Conservation (phyloP, 106 monocot species). For the Dendrobium catenatum region DNA sequence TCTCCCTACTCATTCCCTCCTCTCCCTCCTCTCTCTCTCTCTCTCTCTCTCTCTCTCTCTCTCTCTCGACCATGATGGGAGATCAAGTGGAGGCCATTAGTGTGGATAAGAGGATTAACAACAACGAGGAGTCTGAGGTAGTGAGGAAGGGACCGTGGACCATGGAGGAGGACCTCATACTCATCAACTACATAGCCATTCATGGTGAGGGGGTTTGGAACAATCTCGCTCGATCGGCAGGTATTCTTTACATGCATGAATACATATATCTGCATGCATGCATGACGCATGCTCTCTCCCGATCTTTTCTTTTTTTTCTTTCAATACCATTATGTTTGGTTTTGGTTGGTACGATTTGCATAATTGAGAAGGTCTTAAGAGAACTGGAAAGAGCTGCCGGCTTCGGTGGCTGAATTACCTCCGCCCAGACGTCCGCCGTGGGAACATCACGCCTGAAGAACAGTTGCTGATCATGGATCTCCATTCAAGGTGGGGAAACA, state of each 20-base stretch:
- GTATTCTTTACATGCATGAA: constrained; percentile 10
- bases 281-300: not conserved
- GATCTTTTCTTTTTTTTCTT: too few species aligned
- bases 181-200: constrained; percentile 61
- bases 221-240: constrained; percentile 57
- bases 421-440: constrained; percentile 68
- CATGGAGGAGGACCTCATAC: constrained; percentile 72
- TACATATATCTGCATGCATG: constrained; percentile 2
- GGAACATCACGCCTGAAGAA: constrained; percentile 86
- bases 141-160: constrained; percentile 67
- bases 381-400: constrained; percentile 88
- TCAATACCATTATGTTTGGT: too few species aligned
- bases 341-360: not conserved
- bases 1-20: too few species aligned
- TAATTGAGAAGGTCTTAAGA: constrained; percentile 53
- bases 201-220: constrained; percentile 69
- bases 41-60: not conserved
- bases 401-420: constrained; percentile 90
- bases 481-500: constrained; percentile 87
- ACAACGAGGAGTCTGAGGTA: constrained; percentile 39
- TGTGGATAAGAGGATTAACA: constrained; percentile 15
- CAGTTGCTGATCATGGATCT: constrained; percentile 81
- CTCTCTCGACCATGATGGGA: constrained; percentile 8
- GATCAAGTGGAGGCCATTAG: not conserved
- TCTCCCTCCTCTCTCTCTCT: constrained; percentile 6